Conservation (phyloP, 2,329 filamentous ascomycete species). For the Xylariaceae sp. region DNA sequence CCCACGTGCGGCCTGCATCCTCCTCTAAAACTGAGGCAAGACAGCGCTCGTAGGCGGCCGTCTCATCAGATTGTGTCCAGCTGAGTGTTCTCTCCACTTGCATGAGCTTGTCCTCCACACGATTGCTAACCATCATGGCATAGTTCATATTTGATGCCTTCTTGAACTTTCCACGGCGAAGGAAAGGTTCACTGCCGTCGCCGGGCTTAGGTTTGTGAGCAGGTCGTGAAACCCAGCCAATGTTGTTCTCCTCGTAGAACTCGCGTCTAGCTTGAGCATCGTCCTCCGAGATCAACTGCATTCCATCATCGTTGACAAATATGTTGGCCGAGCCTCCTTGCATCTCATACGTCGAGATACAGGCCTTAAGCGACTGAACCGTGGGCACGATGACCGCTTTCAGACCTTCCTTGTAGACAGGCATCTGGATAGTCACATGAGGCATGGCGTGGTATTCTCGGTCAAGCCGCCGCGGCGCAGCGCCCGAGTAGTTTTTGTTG, state of each 20-base stretch:
- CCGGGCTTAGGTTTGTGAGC: constrained; percentile 47
- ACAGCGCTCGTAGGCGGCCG: constrained; percentile 59
- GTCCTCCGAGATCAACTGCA: constrained; percentile 53
- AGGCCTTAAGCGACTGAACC: constrained; percentile 50
- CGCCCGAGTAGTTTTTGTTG: constrained; percentile 42
- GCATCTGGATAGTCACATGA: constrained; percentile 46
- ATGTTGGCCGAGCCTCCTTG: constrained; percentile 65
- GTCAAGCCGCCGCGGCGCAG: constrained; percentile 31
- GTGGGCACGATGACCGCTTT: constrained; percentile 50
- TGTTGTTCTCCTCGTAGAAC: constrained; percentile 54
- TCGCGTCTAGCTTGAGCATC: constrained; percentile 45
- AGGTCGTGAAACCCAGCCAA: constrained; percentile 52
- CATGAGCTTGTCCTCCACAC: constrained; percentile 65
- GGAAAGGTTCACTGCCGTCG: constrained; percentile 45
- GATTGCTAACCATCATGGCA: constrained; percentile 62
- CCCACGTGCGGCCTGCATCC: constrained; percentile 65
- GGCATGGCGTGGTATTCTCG: constrained; percentile 38
- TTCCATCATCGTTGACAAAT: constrained; percentile 65
- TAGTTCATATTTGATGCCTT: constrained; percentile 74
- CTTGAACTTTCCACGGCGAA: constrained; percentile 63
- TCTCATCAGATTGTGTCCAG: constrained; percentile 68
- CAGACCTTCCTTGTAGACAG: constrained; percentile 46
- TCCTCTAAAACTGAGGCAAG: constrained; percentile 64
- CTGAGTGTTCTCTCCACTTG: constrained; percentile 50
- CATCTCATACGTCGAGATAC: constrained; percentile 55